These are phyloP conservation scores for Zasmidium citrigriseum DNA, from an alignment of 2,329 filamentous ascomycete species.

Conservation along the genomic window DNA sequence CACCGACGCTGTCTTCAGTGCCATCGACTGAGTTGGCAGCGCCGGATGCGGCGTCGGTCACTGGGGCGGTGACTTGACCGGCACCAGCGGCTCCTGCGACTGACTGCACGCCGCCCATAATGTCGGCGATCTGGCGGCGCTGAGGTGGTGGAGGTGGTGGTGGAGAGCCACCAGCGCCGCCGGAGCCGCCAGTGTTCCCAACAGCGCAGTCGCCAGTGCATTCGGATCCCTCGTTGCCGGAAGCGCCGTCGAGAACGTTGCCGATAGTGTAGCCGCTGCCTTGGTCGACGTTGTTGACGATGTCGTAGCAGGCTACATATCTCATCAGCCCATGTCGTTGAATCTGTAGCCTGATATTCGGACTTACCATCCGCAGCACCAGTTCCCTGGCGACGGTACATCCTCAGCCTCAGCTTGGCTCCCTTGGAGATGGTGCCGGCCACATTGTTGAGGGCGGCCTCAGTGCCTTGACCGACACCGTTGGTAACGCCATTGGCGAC, in stretches of 20 bases:
- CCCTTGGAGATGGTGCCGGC: background rate
- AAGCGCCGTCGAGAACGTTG: background rate
- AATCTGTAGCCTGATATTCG: background rate
- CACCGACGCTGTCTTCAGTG: background rate
- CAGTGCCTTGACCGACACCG: background rate
- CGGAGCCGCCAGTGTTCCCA: too few relatives aligned
- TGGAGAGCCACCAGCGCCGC: too few relatives aligned
- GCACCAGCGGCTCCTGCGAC: background rate
- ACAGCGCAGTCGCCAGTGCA: background rate
- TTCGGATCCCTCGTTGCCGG: background rate
- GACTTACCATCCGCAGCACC: background rate
- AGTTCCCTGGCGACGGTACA: background rate
- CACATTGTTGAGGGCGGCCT: background rate
- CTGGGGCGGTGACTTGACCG: background rate
- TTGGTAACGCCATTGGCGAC: background rate
- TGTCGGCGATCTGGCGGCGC: background rate
- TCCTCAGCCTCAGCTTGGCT: background rate
- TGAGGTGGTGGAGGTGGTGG: too few relatives aligned
- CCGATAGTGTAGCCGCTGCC: background rate
- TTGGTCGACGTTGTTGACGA: background rate
- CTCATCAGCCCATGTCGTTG: background rate
- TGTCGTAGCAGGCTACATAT: background rate
- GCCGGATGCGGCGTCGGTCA: background rate
- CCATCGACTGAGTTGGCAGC: background rate
- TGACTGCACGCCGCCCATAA: background rate